Base-by-base conservation (phyloP, 805 yeast genomes). In the Sugiyamaella boreocaroliniensis region DNA sequence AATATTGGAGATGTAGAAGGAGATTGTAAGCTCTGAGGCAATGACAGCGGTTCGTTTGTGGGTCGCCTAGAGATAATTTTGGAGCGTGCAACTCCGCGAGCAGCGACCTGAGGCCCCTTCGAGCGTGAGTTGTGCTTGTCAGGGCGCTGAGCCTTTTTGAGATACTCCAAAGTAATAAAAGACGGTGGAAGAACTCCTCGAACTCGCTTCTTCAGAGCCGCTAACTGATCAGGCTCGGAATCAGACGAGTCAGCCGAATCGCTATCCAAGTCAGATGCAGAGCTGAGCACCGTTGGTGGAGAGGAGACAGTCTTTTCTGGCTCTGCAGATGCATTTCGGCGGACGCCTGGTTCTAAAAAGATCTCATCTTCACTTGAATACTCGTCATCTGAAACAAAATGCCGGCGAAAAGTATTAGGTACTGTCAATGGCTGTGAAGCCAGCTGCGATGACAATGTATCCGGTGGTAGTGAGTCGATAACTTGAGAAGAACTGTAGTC, bases 101-200 rank as follows among this genome's bases (percentile, higher is more conserved):
- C 32, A 16, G 48, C 48, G 16, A 45, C 41, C 32, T n/a, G 32
- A 12, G 32, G 34, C 26, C 14, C 19, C 47, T 4, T 12, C 11
- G 20, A 12, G 14, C 26, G 37, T 20, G 19, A 15, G 34, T 29
- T 5, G n/a, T 22, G 34, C 18, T 29, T 29, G 47, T 14, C 18
- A 9, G 14, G 47, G 10, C 20, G 47, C 14, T 11, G 26, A 10
- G 15, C 22, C 41, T 32, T 32, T 16, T 45, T 29, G 18, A 48
- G 50, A 22, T 55, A 55, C 10, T 55, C 56, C 14, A 54, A 18
- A 29, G 58, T 55, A 26, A 55, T 50, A 44, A 52, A 55, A 2
- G 58, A 55, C 2, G 58, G 58, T 10, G 58, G 58, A 1, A 55
- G 48, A 4, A 55, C 58, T 14, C 58, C 58, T 40, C 50, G 16